A percentile compares a stretch with the other conserved stretches of the same genome.
Evolutionary conservation across 768 basidiomycete species (phyloP).

Genomic region (Boletellus sp.): DNA sequence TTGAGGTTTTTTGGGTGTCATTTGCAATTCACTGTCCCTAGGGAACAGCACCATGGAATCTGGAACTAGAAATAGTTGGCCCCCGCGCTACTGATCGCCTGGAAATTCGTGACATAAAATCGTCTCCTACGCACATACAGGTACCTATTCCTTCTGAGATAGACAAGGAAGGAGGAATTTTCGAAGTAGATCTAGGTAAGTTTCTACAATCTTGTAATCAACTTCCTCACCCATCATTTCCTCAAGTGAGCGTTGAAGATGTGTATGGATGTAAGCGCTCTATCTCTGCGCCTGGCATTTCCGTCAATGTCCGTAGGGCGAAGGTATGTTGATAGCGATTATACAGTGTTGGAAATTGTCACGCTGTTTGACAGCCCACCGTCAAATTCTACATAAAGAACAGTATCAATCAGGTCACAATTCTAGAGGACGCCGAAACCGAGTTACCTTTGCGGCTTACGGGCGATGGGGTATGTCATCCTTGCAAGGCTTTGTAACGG

Average conservation of each 20-base stretch:
- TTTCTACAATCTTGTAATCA: background rate
- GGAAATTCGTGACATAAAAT: slow-evolving; percentile 51
- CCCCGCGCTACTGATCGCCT: slow-evolving; percentile 62
- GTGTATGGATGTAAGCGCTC: slow-evolving; percentile 80
- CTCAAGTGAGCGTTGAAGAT: slow-evolving; percentile 80
- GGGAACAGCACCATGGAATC: slow-evolving; percentile 89
- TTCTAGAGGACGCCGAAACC: slow-evolving; percentile 71
- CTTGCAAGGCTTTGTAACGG: background rate
- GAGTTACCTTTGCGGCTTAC: slow-evolving; percentile 81
- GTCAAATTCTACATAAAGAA: slow-evolving; percentile 78
- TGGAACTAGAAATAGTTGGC: slow-evolving; percentile 79
- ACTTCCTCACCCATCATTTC: slow-evolving; percentile 1
- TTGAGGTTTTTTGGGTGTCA: background rate
- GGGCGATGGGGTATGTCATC: slow-evolving; percentile 73
- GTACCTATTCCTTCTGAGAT: slow-evolving; percentile 67
- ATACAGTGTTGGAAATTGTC: background rate
- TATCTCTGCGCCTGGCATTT: slow-evolving; percentile 70
- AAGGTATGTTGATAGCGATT: slow-evolving; percentile 46
- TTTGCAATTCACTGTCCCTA: slow-evolving; percentile 27
- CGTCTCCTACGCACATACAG: slow-evolving; percentile 50
- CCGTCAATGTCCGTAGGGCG: slow-evolving; percentile 78
- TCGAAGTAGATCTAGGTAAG: slow-evolving; percentile 76
- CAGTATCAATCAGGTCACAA: slow-evolving; percentile 51
- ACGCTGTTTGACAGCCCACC: slow-evolving; percentile 56
- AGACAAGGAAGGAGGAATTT: slow-evolving; percentile 65